Evolutionary conservation across 2,329 filamentous ascomycete species (phyloP).

Genomic region (Lojkania enalia): DNA sequence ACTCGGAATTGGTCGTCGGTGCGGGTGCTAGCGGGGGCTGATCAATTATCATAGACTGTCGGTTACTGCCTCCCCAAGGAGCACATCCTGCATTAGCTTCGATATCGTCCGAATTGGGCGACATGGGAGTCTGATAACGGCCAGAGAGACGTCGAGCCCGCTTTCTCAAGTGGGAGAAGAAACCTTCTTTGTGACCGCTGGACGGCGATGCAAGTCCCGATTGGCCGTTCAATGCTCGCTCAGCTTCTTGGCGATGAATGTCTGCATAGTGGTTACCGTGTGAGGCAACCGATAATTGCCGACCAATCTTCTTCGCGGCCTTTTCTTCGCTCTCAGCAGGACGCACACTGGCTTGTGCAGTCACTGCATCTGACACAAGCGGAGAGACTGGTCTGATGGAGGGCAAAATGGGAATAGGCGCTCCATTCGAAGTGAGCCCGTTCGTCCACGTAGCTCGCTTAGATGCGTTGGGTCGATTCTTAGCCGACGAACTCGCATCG

Average conservation of each 20-base stretch:
- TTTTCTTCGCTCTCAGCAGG: constrained; percentile 63
- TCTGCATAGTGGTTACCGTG: constrained; percentile 92
- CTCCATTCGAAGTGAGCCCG: constrained; percentile 71
- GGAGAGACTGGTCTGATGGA: constrained; percentile 94
- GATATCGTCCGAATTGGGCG: constrained; percentile 79
- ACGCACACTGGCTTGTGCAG: constrained; percentile 78
- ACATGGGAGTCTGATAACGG: constrained; percentile 79
- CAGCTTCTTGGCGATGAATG: constrained; percentile 85
- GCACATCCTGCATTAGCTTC: constrained; percentile 92
- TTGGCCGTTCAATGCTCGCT: constrained; percentile 84
- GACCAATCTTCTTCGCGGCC: constrained; percentile 84
- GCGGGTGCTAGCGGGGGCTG: constrained; percentile 54
- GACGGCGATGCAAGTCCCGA: constrained; percentile 75
- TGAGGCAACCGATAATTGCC: constrained; percentile 89
- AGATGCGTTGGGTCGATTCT: constrained; percentile 61
- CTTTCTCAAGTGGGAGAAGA: constrained; percentile 96
- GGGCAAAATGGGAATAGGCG: constrained; percentile 93
- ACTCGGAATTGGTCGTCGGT: constrained; percentile 53
- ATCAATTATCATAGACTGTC: constrained; percentile 78
- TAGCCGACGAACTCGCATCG: constrained; percentile 50
- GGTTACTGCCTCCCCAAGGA: constrained; percentile 82
- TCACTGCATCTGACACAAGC: constrained; percentile 83
- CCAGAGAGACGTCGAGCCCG: constrained; percentile 90
- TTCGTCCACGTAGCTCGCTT: constrained; percentile 96
- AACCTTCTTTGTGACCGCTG: constrained; percentile 85